Conservation (phyloP, 441 rosid genomes). For the Brassica hybrid region DNA sequence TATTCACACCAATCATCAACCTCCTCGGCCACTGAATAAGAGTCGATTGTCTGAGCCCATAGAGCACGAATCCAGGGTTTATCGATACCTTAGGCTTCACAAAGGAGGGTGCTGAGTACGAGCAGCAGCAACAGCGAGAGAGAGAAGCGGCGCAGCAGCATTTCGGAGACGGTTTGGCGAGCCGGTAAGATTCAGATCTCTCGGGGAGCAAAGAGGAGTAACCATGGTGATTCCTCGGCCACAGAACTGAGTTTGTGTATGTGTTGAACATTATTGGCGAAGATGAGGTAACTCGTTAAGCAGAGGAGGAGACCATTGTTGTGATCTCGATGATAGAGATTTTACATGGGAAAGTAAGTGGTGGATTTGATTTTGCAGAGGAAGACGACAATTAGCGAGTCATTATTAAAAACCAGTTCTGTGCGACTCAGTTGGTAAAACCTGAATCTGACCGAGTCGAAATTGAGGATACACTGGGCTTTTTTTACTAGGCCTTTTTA, state of each 20-base stretch:
- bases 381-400: not conserved
- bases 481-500: not conserved
- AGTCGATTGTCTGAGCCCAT: slow-evolving; percentile 75
- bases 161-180: not conserved
- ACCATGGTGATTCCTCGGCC: slow-evolving; percentile 60
- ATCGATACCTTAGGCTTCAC: slow-evolving; percentile 42
- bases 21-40: slow-evolving; percentile 72
- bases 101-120: slow-evolving; percentile 28
- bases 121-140: slow-evolving; percentile 49
- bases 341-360: not conserved
- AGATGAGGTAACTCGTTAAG: slow-evolving; percentile 1
- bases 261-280: slow-evolving; percentile 56
- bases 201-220: slow-evolving; percentile 53
- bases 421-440: slow-evolving; percentile 21
- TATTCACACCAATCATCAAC: slow-evolving; percentile 43
- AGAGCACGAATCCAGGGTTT: slow-evolving; percentile 51
- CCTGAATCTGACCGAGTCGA: slow-evolving; percentile 16
- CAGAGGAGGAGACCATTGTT: not conserved
- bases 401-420: not conserved
- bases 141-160: slow-evolving; percentile 35
- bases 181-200: slow-evolving; percentile 47
- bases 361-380: not conserved
- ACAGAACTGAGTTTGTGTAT: slow-evolving; percentile 52
- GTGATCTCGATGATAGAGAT: not conserved
- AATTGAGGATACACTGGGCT: slow-evolving; percentile 4